Evolutionary conservation across 1,139 yeast genomes (phyloP).

Genomic region (Yamadazyma kanchanaburiensis): DNA sequence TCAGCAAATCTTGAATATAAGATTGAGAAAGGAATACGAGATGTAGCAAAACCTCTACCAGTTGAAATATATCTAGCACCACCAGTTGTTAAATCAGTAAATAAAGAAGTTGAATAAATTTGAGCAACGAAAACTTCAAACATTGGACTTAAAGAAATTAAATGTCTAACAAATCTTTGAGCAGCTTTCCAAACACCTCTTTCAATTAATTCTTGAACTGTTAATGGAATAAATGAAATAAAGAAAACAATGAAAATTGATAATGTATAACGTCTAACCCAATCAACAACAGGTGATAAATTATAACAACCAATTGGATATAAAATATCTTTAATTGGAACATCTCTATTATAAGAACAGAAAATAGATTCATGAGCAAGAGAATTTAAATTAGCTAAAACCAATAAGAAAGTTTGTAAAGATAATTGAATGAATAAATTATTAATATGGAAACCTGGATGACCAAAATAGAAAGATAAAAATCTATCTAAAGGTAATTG

Average conservation of each 20-base stretch:
- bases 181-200: conserved; percentile 97
- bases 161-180: conserved; percentile 87
- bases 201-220: conserved; percentile 95
- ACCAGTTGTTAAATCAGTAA: conserved; percentile 93
- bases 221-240: conserved; percentile 93
- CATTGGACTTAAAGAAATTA: conserved; percentile 88
- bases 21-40: conserved; percentile 96
- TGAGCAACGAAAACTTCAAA: conserved; percentile 99
- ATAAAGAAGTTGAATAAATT: conserved; percentile 87
- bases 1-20: conserved; percentile 96
- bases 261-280: conserved; percentile 96
- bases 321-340: conserved; percentile 81
- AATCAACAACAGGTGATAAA: conserved; percentile 83
- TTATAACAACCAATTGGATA: conserved; percentile 94
- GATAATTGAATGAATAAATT: conserved; percentile 94
- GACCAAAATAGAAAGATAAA: conserved; percentile 96
- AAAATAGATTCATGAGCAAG: conserved; percentile 86
- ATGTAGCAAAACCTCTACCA: conserved; percentile 99
- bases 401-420: conserved; percentile 88
- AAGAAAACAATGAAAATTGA: conserved; percentile 98
- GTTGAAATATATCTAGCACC: conserved; percentile 99
- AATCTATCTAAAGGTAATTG: conserved; percentile 96
- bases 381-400: conserved; percentile 86
- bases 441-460: conserved; percentile 98
- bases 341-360: conserved; percentile 79